Base-by-base conservation (phyloP, 2,329 filamentous ascomycete species). In the Calonectria honghensis region DNA sequence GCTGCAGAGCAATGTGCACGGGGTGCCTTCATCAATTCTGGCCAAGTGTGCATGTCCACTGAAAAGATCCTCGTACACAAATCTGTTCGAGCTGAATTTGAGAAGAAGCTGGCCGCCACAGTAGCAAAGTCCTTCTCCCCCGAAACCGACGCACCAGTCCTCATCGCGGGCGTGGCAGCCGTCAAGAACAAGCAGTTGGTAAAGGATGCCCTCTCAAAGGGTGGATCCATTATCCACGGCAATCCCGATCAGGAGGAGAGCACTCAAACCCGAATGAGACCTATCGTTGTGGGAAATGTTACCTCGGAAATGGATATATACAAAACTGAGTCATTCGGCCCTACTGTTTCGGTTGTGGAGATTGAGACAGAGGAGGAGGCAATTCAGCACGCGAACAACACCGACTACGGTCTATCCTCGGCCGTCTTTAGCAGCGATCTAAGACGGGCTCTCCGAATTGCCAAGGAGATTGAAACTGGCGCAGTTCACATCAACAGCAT, bases 41-140 rank as follows among this genome's bases (percentile, higher is more conserved):
- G 95, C 0, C 95, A 98, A 86, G 92, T 97, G 59, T 97, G 95
- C 88, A 97, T 97, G 95, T 90, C 90, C 24, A 97, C 95, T 0
- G 95, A 97, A 85, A 91, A 93, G 35, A 93, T 97, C 39, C 80
- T 92, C 11, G 88, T 92, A 4, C 90, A 92, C 82, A 85, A 86
- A 73, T 83, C 85, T 29, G 77, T 92, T 52, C 84, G 81, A 11
- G 81, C 81, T 2, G 82, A 85, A n/a, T 92, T 92, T 74, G 86
- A 87, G 73, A 79, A 83, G 54, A 86, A 85, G 77, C 79, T 91
- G 4, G 80, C 82, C 14, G 83, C 77, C 4, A 82, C 87, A 24
- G 83, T 88, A 20, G 83, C 85, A 31, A 81, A 82, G 31, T 83
- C 90, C 61, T 89, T 88, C 73, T 85, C 87, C 2, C 87, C 93